These are phyloP conservation scores for Gonapodya sp. DNA, from an alignment of 192 early-diverging fungal species.

Conservation along the genomic window DNA sequence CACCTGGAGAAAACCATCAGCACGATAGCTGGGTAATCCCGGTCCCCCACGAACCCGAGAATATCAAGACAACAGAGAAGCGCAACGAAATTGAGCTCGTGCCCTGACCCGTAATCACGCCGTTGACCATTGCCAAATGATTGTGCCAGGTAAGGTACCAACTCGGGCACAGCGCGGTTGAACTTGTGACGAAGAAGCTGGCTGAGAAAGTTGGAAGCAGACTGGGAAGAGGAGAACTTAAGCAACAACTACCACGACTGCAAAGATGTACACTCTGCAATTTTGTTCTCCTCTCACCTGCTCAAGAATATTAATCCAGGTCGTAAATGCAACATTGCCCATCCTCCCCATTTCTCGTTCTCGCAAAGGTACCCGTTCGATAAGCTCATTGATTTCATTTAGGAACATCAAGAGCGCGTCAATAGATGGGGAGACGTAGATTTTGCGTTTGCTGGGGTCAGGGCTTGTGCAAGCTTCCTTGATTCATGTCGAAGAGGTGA, in stretches of 20 bases:
- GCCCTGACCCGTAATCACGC: conserved; percentile 97
- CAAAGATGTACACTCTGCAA: too few relatives aligned
- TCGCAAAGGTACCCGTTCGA: not conserved
- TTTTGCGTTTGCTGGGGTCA: not conserved
- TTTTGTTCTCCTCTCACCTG: too few relatives aligned
- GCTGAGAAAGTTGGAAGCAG: conserved; percentile 8
- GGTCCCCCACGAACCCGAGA: conserved; percentile 48
- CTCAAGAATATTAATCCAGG: conserved; percentile 30
- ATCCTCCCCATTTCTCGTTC: not conserved
- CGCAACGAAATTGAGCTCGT: conserved; percentile 84
- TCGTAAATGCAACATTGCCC: conserved; percentile 14
- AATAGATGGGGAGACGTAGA: conserved; percentile 14
- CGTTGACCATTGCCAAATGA: conserved; percentile 83
- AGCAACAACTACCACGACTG: not conserved
- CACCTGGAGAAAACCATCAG: conserved; percentile 65
- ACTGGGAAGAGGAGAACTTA: conserved; percentile 14
- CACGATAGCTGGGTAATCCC: conserved; percentile 68
- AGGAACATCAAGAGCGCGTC: not conserved
- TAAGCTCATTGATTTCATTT: not conserved
- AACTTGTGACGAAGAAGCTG: conserved; percentile 18
- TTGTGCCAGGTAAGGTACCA: conserved; percentile 68
- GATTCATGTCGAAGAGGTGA: too few relatives aligned
- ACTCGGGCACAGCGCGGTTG: conserved; percentile 32
- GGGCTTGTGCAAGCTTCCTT: conserved; percentile 2
- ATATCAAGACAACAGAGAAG: conserved; percentile 77